Evolutionary conservation across 2,329 filamentous ascomycete genomes (phyloP), one percentile per base, ranked within the genome.

Genomic region (Tolypocladium paradoxum): DNA sequence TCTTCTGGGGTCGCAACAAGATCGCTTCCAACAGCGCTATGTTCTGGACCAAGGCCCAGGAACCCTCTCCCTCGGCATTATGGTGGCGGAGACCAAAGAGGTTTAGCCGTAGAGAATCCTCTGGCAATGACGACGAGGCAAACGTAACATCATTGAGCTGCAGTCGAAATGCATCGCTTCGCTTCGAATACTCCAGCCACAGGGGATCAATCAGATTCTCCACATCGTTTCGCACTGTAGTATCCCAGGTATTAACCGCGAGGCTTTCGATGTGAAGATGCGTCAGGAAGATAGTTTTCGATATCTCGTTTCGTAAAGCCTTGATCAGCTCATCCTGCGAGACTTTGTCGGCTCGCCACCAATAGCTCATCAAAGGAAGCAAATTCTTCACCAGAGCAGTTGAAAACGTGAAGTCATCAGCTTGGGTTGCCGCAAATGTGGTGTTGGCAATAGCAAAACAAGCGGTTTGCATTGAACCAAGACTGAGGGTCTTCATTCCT

Each of bases 141-240:
- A 88, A 87, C 0, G 76, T 72, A 29, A 96, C 65, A 61, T 96
- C 88, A 55, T 88, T 83, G n/a, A 95, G 70, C 57, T 90, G 86
- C 12, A 97, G 75, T 37, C 85, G 81, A 48, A 88, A 84, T 54
- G 82, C 82, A 48, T 87, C 83, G 36, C 82, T 76, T 55, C 90
- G 79, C 57, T 76, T 84, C 4, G 81, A 76, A 67, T 97, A 97
- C 62, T 96, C 92, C 9, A 72, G 72, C 73, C 85, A 86, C n/a
- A 99, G 70, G 4, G 78, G 75, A 46, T 90, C 84, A 35, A 84
- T 65, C 2, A 96, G 68, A n/a, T 79, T 78, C 57, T 85, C 81
- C 6, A 95, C 52, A 58, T 77, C 67, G 46, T 62, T 73, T 31
- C 68, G 65, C 53, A 76, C 67, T 52, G 61, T 64, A 53, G 62